Conservation (phyloP, 2,329 filamentous ascomycete species). For the Colletotrichum eremochloae region DNA sequence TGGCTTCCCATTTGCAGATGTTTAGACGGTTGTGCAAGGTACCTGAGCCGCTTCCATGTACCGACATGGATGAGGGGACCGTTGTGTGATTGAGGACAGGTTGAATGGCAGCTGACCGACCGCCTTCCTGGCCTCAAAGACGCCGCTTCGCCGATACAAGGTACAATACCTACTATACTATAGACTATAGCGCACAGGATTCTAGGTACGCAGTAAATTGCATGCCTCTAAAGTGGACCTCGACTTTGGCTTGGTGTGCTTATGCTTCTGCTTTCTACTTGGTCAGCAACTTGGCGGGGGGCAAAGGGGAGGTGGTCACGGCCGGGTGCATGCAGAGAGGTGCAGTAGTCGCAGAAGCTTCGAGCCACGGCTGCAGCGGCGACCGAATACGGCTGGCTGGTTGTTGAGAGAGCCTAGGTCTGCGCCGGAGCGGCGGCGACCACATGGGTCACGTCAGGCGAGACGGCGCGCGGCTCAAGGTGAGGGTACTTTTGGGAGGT, state of each 20-base stretch:
- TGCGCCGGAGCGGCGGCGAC: constrained; percentile 21
- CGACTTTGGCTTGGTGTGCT: constrained; percentile 21
- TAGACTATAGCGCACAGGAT: neutral
- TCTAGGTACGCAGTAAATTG: constrained; percentile 7
- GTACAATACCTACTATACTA: neutral
- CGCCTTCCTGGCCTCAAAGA: constrained; percentile 18
- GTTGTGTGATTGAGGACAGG: constrained; percentile 17
- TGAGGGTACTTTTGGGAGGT: constrained; percentile 3
- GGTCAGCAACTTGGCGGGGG: constrained; percentile 11
- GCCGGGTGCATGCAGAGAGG: constrained; percentile 37
- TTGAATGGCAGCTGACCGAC: constrained; percentile 29
- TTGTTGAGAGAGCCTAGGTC: constrained; percentile 29
- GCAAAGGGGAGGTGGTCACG: constrained; percentile 26
- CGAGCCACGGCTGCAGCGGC: constrained; percentile 38
- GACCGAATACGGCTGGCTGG: constrained; percentile 33
- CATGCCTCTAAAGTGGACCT: constrained; percentile 1
- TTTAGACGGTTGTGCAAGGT: constrained; percentile 39
- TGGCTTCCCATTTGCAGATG: constrained; percentile 20
- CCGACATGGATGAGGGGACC: constrained; percentile 33
- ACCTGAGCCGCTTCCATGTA: constrained; percentile 34
- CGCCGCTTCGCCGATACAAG: constrained; percentile 11
- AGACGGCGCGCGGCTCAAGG: neutral
- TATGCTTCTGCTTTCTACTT: neutral
- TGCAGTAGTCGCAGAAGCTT: constrained; percentile 42
- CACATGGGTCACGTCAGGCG: constrained; percentile 35